Evolutionary conservation across 805 yeast genomes (phyloP).

Genomic region (Candida krabiensis): DNA sequence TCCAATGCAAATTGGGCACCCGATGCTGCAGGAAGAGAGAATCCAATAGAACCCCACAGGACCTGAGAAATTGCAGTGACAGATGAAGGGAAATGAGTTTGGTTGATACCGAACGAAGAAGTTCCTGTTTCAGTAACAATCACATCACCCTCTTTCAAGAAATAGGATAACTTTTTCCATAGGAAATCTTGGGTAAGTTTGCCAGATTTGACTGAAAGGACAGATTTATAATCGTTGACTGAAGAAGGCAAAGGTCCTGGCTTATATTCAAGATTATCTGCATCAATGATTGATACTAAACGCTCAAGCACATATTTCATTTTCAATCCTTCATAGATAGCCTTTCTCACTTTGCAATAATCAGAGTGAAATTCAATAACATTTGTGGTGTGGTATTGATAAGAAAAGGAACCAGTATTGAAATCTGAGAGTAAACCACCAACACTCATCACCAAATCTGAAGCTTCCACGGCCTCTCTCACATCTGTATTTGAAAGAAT

Average conservation of each 20-base stretch:
- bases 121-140: slow-evolving; percentile 75
- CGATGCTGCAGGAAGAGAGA: slow-evolving; percentile 62
- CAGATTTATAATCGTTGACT: slow-evolving; percentile 36
- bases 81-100: slow-evolving; percentile 61
- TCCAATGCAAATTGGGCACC: slow-evolving; percentile 72
- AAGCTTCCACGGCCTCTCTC: slow-evolving; percentile 65
- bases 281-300: slow-evolving; percentile 38
- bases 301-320: slow-evolving; percentile 58
- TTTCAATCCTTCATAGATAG: slow-evolving; percentile 70
- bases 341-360: slow-evolving; percentile 66
- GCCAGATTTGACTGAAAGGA: slow-evolving; percentile 45
- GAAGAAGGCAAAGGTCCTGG: slow-evolving; percentile 57
- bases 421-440: slow-evolving; percentile 86
- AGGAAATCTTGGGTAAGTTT: slow-evolving; percentile 62
- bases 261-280: slow-evolving; percentile 37
- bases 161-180: slow-evolving; percentile 63
- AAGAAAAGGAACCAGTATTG: slow-evolving; percentile 86
- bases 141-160: slow-evolving; percentile 66
- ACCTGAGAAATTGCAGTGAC: slow-evolving; percentile 71
- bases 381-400: slow-evolving; percentile 71
- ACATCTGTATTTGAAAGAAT: slow-evolving; percentile 73
- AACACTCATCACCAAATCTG: slow-evolving; percentile 74
- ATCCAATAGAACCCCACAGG: slow-evolving; percentile 77
- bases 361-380: slow-evolving; percentile 79
- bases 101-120: slow-evolving; percentile 69